These are phyloP conservation scores for Tetrapisispora namnaoensis DNA, from an alignment of 805 yeast genomes.

Conservation along the genomic window DNA sequence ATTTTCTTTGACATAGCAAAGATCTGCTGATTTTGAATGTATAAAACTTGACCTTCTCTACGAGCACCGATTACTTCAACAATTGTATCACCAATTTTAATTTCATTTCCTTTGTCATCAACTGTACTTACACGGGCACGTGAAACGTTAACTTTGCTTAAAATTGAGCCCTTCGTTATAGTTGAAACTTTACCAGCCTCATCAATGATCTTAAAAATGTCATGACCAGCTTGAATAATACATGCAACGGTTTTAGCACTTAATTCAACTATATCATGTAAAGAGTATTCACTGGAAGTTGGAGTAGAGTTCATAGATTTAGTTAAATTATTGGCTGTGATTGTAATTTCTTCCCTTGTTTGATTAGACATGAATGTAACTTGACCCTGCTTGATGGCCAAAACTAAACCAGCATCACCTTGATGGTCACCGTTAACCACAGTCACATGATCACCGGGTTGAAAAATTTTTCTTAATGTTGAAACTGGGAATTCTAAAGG, in stretches of 20 bases:
- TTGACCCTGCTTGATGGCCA: conserved; percentile 69
- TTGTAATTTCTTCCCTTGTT: conserved; percentile 79
- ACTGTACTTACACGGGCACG: conserved; percentile 80
- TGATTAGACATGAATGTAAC: conserved; percentile 87
- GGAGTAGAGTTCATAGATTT: conserved; percentile 86
- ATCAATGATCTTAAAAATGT: conserved; percentile 66
- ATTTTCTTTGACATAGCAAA: conserved; percentile 75
- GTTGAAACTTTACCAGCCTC: conserved; percentile 70
- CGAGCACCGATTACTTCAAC: conserved; percentile 75
- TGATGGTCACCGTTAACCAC: conserved; percentile 83
- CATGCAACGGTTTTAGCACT: conserved; percentile 84
- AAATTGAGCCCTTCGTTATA: conserved; percentile 72
- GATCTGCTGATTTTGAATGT: conserved; percentile 69
- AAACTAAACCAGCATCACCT: conserved; percentile 93
- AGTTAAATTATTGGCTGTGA: conserved; percentile 82
- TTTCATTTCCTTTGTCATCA: conserved; percentile 74
- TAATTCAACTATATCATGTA: conserved; percentile 83
- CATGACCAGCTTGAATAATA: conserved; percentile 82
- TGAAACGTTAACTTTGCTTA: conserved; percentile 58
- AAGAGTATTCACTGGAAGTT: conserved; percentile 65
- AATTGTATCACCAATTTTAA: conserved; percentile 88
- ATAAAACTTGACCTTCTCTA: conserved; percentile 80
- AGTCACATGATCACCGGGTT: conserved; percentile 90
- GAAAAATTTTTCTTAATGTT: conserved; percentile 75
- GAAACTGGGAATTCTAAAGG: conserved; percentile 72